Conservation (phyloP, 306 rosid genomes). For the Clitoria ternatea region DNA sequence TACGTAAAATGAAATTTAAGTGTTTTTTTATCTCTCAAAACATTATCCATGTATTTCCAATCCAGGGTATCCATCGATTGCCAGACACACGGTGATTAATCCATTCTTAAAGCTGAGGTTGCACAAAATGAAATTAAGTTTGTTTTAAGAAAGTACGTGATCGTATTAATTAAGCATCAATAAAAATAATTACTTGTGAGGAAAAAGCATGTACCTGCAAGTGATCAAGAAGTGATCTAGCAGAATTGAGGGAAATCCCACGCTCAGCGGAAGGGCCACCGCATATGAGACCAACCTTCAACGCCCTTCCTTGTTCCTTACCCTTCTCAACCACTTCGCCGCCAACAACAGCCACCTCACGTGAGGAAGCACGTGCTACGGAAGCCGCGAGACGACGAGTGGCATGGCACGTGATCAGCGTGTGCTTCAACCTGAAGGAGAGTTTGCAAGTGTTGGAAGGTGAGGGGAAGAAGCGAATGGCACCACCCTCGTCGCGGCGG, state of each 20-base stretch:
- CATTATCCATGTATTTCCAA: no score
- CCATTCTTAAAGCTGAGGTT: no score
- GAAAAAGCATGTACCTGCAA: slow-evolving; percentile 38
- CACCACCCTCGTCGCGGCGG: not conserved
- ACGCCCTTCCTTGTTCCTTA: slow-evolving; percentile 21
- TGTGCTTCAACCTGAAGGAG: not conserved
- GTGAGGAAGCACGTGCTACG: slow-evolving; percentile 12
- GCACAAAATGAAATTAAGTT: no score
- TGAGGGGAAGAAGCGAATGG: not conserved
- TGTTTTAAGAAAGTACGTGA: no score
- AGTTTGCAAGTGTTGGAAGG: not conserved
- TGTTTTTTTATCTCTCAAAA: no score
- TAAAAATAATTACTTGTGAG: no score
- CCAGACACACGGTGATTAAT: no score
- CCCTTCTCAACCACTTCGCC: slow-evolving; percentile 25
- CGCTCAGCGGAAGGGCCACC: slow-evolving; percentile 99
- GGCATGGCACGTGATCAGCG: not conserved
- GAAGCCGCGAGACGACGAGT: not conserved
- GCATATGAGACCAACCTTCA: slow-evolving; percentile 78
- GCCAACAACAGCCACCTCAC: slow-evolving; percentile 29
- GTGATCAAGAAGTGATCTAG: slow-evolving; percentile 90
- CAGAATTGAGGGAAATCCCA: slow-evolving; percentile 93
- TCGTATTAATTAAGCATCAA: no score
- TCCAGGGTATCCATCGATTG: no score
- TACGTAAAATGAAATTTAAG: no score